phyloP scores from a whole-genome alignment of 805 yeast genomes.

The Diddensiella santjacobensis region DNA sequence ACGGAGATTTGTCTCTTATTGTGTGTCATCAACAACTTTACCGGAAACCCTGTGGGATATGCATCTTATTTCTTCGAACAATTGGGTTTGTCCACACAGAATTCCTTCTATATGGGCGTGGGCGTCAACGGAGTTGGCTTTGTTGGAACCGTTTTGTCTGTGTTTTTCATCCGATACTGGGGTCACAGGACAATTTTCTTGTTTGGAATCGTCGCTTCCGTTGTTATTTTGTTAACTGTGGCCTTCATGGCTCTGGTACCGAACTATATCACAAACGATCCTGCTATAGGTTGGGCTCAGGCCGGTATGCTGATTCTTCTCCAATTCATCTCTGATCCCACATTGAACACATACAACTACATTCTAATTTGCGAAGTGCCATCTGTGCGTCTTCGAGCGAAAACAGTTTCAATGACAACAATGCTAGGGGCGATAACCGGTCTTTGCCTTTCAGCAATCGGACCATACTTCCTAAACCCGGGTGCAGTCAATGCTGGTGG shows the following conservation, averaged over 20 bases:
- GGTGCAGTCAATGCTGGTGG: constrained; percentile 43
- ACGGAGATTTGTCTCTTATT: constrained; percentile 39
- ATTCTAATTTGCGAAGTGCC: constrained; percentile 41
- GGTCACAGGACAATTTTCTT: constrained; percentile 22
- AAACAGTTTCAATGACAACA: constrained; percentile 40
- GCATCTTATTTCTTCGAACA: constrained; percentile 46
- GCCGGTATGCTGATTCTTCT: constrained; percentile 46
- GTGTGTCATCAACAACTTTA: constrained; percentile 36
- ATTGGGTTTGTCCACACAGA: constrained; percentile 31
- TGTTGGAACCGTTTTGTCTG: constrained; percentile 29
- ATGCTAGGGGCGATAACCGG: constrained; percentile 23
- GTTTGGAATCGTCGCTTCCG: constrained; percentile 11
- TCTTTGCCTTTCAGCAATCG: constrained; percentile 31
- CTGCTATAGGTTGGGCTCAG: constrained; percentile 24
- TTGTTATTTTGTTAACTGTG: constrained; percentile 12
- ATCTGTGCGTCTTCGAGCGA: constrained; percentile 40
- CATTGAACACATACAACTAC: constrained; percentile 30
- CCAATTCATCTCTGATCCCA: constrained; percentile 43
- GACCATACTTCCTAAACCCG: constrained; percentile 47
- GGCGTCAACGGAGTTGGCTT: constrained; percentile 12
- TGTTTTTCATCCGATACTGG: constrained; percentile 17
- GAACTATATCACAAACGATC: constrained; percentile 5
- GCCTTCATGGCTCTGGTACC: constrained; percentile 16
- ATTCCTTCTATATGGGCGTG: constrained; percentile 42
- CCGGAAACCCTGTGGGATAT: constrained; percentile 34